Evolutionary conservation across 805 yeast species (phyloP), one percentile per base, ranked within the genome.

Genomic region (Blastobotrys americana): DNA sequence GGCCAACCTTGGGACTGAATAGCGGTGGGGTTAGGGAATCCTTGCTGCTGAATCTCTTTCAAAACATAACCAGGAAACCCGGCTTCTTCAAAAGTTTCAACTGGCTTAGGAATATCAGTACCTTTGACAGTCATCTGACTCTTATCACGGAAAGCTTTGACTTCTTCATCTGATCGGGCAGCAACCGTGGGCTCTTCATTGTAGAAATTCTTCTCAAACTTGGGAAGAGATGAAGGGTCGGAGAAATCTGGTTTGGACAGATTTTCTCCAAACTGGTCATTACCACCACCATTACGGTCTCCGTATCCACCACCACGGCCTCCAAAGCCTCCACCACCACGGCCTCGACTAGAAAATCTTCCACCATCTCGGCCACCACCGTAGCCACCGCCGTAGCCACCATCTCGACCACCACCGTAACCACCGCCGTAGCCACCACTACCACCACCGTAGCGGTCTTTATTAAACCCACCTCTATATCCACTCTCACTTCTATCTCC

Each of bases 1-100:
- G 98, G 98, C 98, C 98, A 93, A 73, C 98, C 98, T 74, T 93
- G 98, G 69, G 96, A 87, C 73, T 93, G 98, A 62, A 93, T 93
- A 55, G 87, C 88, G 46, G 98, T 93, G 59, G 98, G 98, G 54
- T 72, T 77, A 45, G 82, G 93, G 72, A 93, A 93, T 50, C 97
- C 97, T 69, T 85, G 88, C 48, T 80, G 80, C 69, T 84, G 78
- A 57, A 93, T 89, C 74, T 90, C 96, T 48, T 69, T 72, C 62
- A 93, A 74, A 37, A 90, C 97, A 65, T 90, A 89, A 57, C 80
- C 84, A 54, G 98, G 98, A 77, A 93, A 90, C 39, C 97, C 97
- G 62, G 96, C 96, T 73, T 93, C 97, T 55, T 93, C 96, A 58
- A 93, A 93, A 41, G 76, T 59, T 55, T 90, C 81, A 61, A 93